Percentiles rank a stretch among this genome's conserved stretches.
These are phyloP conservation scores for Cylindrotheca fusiformis DNA, from an alignment of 108 stramenopile genomes.

Conservation along the genomic window DNA sequence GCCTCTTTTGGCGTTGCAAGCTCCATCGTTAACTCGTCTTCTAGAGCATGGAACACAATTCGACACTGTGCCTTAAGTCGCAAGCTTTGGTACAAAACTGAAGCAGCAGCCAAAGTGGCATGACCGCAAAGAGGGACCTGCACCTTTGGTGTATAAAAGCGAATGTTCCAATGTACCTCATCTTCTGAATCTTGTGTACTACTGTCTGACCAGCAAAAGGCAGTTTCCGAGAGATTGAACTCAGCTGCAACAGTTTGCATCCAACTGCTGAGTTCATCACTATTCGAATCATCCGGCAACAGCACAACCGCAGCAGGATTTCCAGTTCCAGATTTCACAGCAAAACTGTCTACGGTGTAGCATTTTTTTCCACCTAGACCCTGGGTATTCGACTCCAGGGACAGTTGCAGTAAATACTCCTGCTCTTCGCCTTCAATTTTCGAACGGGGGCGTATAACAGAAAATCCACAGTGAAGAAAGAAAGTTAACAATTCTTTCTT, in stretches of 20 bases:
- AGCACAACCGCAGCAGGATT: slow-evolving; percentile 97
- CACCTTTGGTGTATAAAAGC: slow-evolving; percentile 63
- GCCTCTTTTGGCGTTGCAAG: slow-evolving; percentile 6
- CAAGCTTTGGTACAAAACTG: slow-evolving; percentile 45
- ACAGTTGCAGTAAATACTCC: slow-evolving; percentile 1
- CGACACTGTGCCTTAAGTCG: slow-evolving; percentile 1
- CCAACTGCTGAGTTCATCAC: slow-evolving; percentile 50
- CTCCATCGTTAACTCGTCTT: slow-evolving; percentile 35
- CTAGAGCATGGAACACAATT: slow-evolving; percentile 58
- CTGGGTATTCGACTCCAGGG: neutral
- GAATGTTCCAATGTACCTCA: slow-evolving; percentile 57
- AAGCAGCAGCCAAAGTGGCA: slow-evolving; percentile 75
- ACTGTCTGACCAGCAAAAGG: slow-evolving; percentile 66
- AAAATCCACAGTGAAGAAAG: slow-evolving; percentile 81
- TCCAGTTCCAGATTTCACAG: slow-evolving; percentile 68
- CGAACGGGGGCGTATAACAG: slow-evolving; percentile 62
- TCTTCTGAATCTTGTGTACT: slow-evolving; percentile 9
- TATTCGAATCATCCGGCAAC: slow-evolving; percentile 31
- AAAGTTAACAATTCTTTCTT: slow-evolving; percentile 73
- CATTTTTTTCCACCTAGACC: slow-evolving; percentile 43
- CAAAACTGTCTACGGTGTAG: slow-evolving; percentile 69
- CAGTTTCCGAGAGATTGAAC: slow-evolving; percentile 94
- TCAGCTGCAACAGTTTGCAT: slow-evolving; percentile 89
- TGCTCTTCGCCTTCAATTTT: slow-evolving; percentile 47
- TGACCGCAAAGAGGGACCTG: slow-evolving; percentile 96